Evolutionary conservation across 1,284 basidiomycete species (phyloP).

Genomic region (Lignosus rhinocerotis): DNA sequence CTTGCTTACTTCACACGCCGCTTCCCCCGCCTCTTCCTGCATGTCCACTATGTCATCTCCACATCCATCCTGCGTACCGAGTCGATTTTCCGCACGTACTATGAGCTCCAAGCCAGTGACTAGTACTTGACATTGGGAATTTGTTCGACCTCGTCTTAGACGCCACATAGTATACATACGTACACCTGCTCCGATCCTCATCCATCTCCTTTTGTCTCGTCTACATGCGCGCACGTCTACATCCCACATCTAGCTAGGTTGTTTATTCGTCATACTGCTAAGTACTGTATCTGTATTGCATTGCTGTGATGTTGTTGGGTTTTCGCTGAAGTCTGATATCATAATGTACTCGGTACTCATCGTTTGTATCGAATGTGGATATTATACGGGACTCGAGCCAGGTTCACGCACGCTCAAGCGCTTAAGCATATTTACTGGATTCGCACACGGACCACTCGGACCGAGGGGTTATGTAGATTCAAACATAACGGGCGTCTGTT

Average conservation of each 20-base stretch:
- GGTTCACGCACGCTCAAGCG: neutral
- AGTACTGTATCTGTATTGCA: constrained; percentile 23
- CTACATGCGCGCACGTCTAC: neutral
- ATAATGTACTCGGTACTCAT: neutral
- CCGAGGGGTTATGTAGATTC: no score
- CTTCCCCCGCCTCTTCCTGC: constrained; percentile 90
- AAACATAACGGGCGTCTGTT: no score
- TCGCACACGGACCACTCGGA: neutral
- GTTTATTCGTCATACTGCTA: constrained; percentile 24
- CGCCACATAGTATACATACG: no score
- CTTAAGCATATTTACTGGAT: neutral
- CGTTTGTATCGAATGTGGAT: neutral
- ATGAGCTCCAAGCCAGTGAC: constrained; percentile 58
- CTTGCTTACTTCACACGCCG: constrained; percentile 89
- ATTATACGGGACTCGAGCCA: neutral
- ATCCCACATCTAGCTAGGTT: constrained; percentile 5
- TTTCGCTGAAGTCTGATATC: neutral
- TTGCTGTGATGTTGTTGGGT: constrained; percentile 21
- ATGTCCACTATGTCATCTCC: constrained; percentile 84
- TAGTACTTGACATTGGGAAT: constrained; percentile 10
- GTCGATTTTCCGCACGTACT: constrained; percentile 86
- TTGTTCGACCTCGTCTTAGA: neutral
- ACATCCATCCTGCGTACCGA: constrained; percentile 69
- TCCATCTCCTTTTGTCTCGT: neutral
- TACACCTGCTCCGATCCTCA: neutral